Base-by-base conservation (phyloP, 129 eudicot species). In the Arctium minus region DNA sequence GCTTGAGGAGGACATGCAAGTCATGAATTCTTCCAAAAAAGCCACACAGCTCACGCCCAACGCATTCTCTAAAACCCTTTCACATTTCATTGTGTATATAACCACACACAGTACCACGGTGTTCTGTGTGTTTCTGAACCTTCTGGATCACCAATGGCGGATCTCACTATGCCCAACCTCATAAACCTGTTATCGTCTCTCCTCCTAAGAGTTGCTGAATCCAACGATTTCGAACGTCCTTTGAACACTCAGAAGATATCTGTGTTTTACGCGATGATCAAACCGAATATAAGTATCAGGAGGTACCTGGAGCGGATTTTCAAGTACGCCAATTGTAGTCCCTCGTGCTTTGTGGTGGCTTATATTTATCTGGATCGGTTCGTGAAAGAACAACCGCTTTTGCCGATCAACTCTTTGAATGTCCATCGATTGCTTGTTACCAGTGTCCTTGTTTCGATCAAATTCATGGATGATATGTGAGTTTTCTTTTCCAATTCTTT, bases 391-490 rank as follows among this genome's bases (percentile, higher is more conserved):
- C 92, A 90, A 70, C 94, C 91, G 1, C 42, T 71, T 56, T 76
- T 92, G 74, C 92, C 86, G 10, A 79, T 92, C 29, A 85, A 78
- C 27, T 90, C 94, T 5, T 85, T 85, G 80, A 90, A 85, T 82
- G 91, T 92, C 11, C 97, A 92, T 84, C 91, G 94, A 10, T 81
- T 92, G 85, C 89, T 92, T 50, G 84, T 92, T 38, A 81, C 92
- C 8, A 92, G 94, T 56, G 91, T 92, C 60, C 74, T 92, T 89
- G 81, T 87, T 88, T 86, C 97, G 50, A 88, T 90, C 71, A 92
- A 92, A 68, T 89, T 92, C 84, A 82, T 92, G 92, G 94, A 92
- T 80, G 94, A 92, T 37, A 88, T 88, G 94, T 92, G 70, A 92
- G 92, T 83, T 77, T 22, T 40, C 12, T 68, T 53, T 79, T 67